Evolutionary conservation across 2,329 filamentous ascomycete species (phyloP).

Genomic region (Grosmannia serpens): DNA sequence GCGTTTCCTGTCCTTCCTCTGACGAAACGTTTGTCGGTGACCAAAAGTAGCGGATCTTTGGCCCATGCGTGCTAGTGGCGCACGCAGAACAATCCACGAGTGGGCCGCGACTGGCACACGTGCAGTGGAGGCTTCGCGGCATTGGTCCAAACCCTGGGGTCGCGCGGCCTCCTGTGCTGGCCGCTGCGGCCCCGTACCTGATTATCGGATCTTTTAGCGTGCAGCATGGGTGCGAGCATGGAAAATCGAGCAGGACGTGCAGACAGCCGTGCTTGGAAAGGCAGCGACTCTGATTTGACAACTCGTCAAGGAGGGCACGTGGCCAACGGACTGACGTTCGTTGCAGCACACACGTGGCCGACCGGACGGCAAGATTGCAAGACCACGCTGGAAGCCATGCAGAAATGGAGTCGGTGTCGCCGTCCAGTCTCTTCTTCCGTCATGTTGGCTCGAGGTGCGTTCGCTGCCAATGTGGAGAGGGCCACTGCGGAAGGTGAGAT

Average conservation of each 20-base stretch:
- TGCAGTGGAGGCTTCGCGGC: background rate
- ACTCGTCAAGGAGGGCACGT: background rate
- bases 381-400: background rate
- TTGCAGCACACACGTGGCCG: background rate
- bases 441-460: background rate
- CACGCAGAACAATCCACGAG: background rate
- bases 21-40: background rate
- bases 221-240: background rate
- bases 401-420: background rate
- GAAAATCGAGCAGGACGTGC: background rate
- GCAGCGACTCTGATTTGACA: background rate
- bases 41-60: background rate
- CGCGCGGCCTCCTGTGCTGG: background rate
- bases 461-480: background rate
- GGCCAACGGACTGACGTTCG: background rate
- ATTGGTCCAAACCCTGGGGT: background rate
- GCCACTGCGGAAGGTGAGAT: too few relatives aligned
- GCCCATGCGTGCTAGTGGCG: background rate
- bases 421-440: background rate
- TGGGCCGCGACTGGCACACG: background rate
- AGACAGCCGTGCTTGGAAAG: background rate
- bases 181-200: background rate
- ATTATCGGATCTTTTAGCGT: background rate
- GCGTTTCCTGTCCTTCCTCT: background rate
- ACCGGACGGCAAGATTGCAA: background rate